These are phyloP conservation scores for Ceratocystiopsis sp. DNA, from an alignment of 2,329 filamentous ascomycete species.

Conservation along the genomic window DNA sequence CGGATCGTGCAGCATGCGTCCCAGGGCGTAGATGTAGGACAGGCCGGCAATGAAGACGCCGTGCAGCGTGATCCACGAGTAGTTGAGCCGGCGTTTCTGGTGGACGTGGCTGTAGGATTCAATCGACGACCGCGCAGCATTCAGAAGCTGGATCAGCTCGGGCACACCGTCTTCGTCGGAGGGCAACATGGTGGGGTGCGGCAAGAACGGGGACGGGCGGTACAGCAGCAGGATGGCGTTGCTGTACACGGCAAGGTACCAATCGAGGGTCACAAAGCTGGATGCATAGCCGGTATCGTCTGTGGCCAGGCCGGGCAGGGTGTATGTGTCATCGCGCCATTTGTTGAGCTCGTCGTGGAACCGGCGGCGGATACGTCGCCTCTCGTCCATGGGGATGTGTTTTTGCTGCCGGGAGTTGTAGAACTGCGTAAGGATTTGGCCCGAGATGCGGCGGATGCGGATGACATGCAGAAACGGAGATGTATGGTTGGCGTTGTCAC, in stretches of 20 bases:
- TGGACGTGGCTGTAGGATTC: conserved; percentile 5
- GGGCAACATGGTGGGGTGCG: not conserved
- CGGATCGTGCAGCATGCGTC: conserved; percentile 1
- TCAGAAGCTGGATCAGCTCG: conserved; percentile 1
- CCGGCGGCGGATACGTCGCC: not conserved
- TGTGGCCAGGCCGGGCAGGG: not conserved
- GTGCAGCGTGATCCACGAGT: conserved; percentile 1
- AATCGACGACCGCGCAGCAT: conserved; percentile 1
- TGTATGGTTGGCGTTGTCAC: not conserved
- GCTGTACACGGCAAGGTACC: conserved; percentile 6
- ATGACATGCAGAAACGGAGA: conserved; percentile 8
- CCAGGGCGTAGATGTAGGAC: not conserved
- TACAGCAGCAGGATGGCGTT: conserved; percentile 7
- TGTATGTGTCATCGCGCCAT: not conserved
- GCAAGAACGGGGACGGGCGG: conserved; percentile 5
- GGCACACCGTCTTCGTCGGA: not conserved
- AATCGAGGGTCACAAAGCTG: conserved; percentile 1
- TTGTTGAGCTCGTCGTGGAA: not conserved
- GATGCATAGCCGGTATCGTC: not conserved
- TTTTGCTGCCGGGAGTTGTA: not conserved
- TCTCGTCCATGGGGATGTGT: not conserved
- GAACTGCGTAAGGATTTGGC: not conserved
- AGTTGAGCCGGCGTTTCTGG: not conserved
- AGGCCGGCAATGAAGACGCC: conserved; percentile 1
- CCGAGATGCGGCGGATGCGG: conserved; percentile 4